Percentiles rank a stretch among this genome's conserved stretches.
Conservation (phyloP, 805 yeast species). For the Tetrapisispora phaffii region DNA sequence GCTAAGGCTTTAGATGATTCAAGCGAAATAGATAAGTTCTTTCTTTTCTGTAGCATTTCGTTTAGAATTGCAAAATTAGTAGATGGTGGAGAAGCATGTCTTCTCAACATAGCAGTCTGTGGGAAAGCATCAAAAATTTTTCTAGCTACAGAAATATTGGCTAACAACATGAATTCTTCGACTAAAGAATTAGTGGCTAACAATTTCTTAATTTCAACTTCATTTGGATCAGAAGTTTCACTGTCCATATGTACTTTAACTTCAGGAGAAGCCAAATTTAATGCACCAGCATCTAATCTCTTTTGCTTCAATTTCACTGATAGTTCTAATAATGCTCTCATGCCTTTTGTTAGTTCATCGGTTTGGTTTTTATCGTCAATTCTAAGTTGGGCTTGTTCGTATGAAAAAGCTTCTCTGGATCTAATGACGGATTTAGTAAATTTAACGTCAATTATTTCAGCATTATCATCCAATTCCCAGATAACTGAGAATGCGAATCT, state of each 20-base stretch:
- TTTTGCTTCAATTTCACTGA: slow-evolving; percentile 78
- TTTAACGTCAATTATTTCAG: slow-evolving; percentile 68
- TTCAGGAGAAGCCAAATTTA: slow-evolving; percentile 94
- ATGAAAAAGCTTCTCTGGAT: slow-evolving; percentile 90
- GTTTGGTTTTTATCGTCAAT: slow-evolving; percentile 68
- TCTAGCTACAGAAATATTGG: slow-evolving; percentile 90
- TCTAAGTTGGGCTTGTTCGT: slow-evolving; percentile 83
- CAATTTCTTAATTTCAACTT: slow-evolving; percentile 81
- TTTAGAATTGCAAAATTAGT: slow-evolving; percentile 83
- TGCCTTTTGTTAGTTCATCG: slow-evolving; percentile 82
- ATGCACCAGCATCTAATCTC: slow-evolving; percentile 89
- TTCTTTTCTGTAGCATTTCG: slow-evolving; percentile 77
- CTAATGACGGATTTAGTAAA: slow-evolving; percentile 81
- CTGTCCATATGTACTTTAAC: slow-evolving; percentile 95
- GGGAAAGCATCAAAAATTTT: slow-evolving; percentile 89
- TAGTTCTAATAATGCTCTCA: slow-evolving; percentile 70
- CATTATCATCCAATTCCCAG: slow-evolving; percentile 88
- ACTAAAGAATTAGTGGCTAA: slow-evolving; percentile 91
- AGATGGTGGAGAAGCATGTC: slow-evolving; percentile 96
- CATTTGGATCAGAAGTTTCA: slow-evolving; percentile 94
- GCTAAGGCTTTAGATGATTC: slow-evolving; percentile 89
- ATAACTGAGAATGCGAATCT: slow-evolving; percentile 90
- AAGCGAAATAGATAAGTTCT: slow-evolving; percentile 62
- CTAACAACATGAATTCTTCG: slow-evolving; percentile 96
- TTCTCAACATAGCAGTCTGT: slow-evolving; percentile 95